These are phyloP conservation scores for Saccharomyces uvarum DNA, from an alignment of 1,139 yeast species.

Conservation along the genomic window DNA sequence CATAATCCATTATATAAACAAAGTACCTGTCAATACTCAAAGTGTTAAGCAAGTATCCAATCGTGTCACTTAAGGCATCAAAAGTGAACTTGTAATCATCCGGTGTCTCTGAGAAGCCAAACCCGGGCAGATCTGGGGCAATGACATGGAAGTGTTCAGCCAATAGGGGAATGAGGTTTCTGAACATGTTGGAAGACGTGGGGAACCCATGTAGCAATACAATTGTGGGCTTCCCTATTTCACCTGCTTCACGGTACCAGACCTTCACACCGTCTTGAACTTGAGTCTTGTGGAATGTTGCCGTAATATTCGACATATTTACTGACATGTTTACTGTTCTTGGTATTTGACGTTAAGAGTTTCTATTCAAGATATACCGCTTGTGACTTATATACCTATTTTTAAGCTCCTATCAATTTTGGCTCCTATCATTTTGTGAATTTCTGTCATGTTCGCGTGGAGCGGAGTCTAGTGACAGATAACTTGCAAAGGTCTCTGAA, in stretches of 20 bases:
- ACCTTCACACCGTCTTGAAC: conserved; percentile 26
- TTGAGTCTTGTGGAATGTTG: conserved; percentile 2
- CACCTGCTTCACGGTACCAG: conserved; percentile 38
- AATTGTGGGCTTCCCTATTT: conserved; percentile 28
- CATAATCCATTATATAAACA: not conserved
- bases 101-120: not conserved
- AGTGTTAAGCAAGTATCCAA: not conserved
- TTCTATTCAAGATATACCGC: too few species aligned
- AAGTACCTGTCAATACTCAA: not conserved
- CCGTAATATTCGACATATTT: not conserved
- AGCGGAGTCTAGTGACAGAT: not conserved
- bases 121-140: conserved; percentile 31
- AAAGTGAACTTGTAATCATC: not conserved
- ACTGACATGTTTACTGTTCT: too few species aligned
- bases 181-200: conserved; percentile 37
- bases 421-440: not conserved
- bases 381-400: not conserved
- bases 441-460: not conserved
- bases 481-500: not conserved
- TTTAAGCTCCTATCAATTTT: not conserved
- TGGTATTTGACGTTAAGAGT: too few species aligned
- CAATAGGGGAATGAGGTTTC: conserved; percentile 35
- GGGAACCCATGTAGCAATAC: conserved; percentile 41
- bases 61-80: not conserved
- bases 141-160: conserved; percentile 35